Percentiles rank a stretch among this genome's conserved stretches.
These are phyloP conservation scores for Colletotrichum zoysiae DNA, from an alignment of 2,329 filamentous ascomycete species.

Conservation along the genomic window DNA sequence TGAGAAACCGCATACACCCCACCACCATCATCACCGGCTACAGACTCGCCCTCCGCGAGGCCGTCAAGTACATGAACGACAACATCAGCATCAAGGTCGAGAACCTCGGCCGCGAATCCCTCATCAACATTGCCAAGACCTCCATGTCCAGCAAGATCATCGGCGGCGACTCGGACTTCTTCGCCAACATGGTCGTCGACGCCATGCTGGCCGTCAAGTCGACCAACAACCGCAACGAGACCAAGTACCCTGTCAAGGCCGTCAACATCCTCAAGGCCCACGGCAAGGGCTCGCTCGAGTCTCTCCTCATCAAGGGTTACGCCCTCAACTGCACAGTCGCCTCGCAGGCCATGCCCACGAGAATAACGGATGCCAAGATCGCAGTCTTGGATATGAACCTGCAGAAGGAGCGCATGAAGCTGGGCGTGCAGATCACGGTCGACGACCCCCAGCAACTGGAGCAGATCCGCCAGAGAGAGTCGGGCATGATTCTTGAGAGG, in stretches of 20 bases:
- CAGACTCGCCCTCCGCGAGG: conserved; percentile 92
- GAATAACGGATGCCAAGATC: conserved; percentile 94
- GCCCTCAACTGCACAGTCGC: conserved; percentile 98
- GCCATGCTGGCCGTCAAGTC: conserved; percentile 95
- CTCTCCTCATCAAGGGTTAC: conserved; percentile 93
- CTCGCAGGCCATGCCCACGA: conserved; percentile 96
- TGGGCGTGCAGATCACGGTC: conserved; percentile 97
- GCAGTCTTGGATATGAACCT: conserved; percentile 97
- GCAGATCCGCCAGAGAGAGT: conserved; percentile 93
- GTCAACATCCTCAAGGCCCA: conserved; percentile 99
- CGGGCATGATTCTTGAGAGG: conserved; percentile 91
- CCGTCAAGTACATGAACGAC: conserved; percentile 98
- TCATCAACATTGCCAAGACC: conserved; percentile 96
- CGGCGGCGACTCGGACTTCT: conserved; percentile 94
- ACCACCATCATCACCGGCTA: conserved; percentile 99
- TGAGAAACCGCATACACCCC: conserved; percentile 99
- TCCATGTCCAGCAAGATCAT: conserved; percentile 99
- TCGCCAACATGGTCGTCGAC: conserved; percentile 96
- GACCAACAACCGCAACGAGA: conserved; percentile 88
- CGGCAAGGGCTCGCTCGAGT: conserved; percentile 91
- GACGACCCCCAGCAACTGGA: conserved; percentile 97
- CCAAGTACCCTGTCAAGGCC: conserved; percentile 98
- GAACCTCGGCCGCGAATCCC: conserved; percentile 86
- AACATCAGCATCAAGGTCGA: conserved; percentile 98
- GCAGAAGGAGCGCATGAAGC: conserved; percentile 99